Percentiles rank a stretch among this genome's conserved stretches.
These are phyloP conservation scores for Kwoniella sp. DNA, from an alignment of 768 basidiomycete species.

Conservation along the genomic window DNA sequence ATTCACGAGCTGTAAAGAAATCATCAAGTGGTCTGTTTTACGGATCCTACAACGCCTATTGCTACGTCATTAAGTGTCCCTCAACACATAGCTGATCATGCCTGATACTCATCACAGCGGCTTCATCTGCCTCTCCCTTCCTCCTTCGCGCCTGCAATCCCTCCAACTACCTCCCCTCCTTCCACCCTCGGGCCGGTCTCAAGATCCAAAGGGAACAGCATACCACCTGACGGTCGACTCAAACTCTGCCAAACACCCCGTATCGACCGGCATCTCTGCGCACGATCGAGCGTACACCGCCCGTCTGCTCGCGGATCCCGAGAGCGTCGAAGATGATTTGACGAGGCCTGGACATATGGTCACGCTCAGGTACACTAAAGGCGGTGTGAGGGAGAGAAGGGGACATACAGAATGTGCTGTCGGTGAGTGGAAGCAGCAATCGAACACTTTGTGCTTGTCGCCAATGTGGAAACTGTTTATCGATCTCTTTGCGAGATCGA, in stretches of 20 bases:
- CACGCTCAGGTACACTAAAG: conserved; percentile 80
- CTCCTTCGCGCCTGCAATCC: conserved; percentile 70
- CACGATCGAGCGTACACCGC: conserved; percentile 89
- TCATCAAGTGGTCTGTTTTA: too few species aligned
- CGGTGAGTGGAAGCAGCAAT: conserved; percentile 56
- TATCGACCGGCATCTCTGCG: conserved; percentile 94
- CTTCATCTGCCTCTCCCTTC: conserved; percentile 87
- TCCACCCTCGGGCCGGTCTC: conserved; percentile 53
- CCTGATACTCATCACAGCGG: conserved; percentile 64
- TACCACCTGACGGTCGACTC: conserved; percentile 97
- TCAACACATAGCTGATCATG: not conserved
- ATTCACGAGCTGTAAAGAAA: too few species aligned
- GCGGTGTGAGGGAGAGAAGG: conserved; percentile 80
- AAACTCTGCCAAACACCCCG: conserved; percentile 61
- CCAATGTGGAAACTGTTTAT: too few species aligned
- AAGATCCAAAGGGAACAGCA: conserved; percentile 88
- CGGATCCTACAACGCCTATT: too few species aligned
- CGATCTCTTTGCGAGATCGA: too few species aligned
- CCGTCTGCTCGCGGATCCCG: conserved; percentile 70
- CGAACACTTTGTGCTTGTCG: too few species aligned
- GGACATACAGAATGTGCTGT: conserved; percentile 93
- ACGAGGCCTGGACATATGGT: conserved; percentile 94
- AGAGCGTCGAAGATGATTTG: conserved; percentile 68
- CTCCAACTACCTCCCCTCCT: conserved; percentile 70
- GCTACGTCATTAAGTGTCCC: too few species aligned